Base-by-base conservation (phyloP, 2,329 filamentous ascomycete species). In the Acrodontium crateriforme region DNA sequence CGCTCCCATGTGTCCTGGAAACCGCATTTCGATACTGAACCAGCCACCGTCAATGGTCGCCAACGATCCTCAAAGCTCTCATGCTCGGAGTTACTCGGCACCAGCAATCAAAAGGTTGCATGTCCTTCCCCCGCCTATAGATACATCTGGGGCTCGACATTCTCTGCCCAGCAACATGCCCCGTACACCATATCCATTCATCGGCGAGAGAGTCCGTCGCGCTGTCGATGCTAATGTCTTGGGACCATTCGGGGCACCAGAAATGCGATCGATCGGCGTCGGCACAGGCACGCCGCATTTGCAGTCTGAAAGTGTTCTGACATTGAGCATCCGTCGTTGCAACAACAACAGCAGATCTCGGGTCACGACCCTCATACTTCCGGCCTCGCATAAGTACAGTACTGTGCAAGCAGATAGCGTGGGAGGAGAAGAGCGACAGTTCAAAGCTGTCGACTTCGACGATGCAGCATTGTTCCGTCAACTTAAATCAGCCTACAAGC, bases 121-220 rank as follows among this genome's bases (percentile, higher is more conserved):
- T 9, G 32, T 53, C 9, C 32, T 47, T 5, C 52, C 50, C 6
- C 48, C 49, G 13, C 48, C 49, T 1, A 53, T 54, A 16, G 42
- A 53, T 25, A 47, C 46, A 1, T 35, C 39, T 2, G 32, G 17
- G 2, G 30, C 42, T 2, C 35, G 34, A 11, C 24, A 30, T 7
- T 44, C 40, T 1, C 35, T 49, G 3, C 47, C 48, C 3, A 35
- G 36, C 12, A 30, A 46, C 16, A 33, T 52, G 2, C 39, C 53
- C 9, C 42, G 47, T 5, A 54, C 51, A 13, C 47, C 51, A 2
- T 52, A 52, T 28, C 47, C 50, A 14, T 40, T 37, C 30, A 29
- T 34, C 8, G 16, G 32, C 3, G 30, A 38, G 10, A 27, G 24
- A 12, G 27, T 37, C 8, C 32, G 36, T 25, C 42, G 39, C 29